Evolutionary conservation across 163 green algal species (phyloP).

Genomic region (Scenedesmus sp.): DNA sequence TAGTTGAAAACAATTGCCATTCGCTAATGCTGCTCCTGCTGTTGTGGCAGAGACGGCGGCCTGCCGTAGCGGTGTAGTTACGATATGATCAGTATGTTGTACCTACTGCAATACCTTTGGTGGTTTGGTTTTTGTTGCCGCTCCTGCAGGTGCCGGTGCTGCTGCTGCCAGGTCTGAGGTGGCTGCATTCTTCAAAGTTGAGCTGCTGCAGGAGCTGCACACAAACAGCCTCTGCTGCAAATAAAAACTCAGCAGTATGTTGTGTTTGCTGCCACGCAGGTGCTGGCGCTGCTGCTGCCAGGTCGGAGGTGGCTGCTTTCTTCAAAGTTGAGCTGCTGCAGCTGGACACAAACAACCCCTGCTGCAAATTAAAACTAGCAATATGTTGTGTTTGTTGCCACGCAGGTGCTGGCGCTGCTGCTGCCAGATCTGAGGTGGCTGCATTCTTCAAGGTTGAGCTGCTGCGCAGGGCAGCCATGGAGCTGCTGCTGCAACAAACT

Average conservation of each 20-base stretch:
- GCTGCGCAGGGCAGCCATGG: conserved; percentile 8
- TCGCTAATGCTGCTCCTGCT: too few species aligned
- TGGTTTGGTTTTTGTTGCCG: too few species aligned
- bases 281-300: conserved; percentile 38
- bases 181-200: conserved; percentile 22
- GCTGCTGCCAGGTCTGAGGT: conserved; percentile 14
- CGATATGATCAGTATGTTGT: too few species aligned
- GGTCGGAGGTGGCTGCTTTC: conserved; percentile 22
- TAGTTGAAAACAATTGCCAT: too few species aligned
- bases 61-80: too few species aligned
- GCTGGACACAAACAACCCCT: not conserved
- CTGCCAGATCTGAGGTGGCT: conserved; percentile 22
- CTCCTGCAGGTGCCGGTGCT: conserved; percentile 29
- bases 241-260: too few species aligned
- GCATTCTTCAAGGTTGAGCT: conserved; percentile 35
- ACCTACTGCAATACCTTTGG: too few species aligned
- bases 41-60: too few species aligned
- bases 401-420: conserved; percentile 42
- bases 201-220: not conserved
- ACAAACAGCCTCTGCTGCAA: not conserved
- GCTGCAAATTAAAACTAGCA: not conserved
- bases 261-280: not conserved
- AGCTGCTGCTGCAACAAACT: conserved; percentile 22
- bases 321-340: conserved; percentile 34
- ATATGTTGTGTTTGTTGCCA: not conserved